Base-by-base conservation (phyloP, 73 alveolate species). In the Stentor roeselii region DNA sequence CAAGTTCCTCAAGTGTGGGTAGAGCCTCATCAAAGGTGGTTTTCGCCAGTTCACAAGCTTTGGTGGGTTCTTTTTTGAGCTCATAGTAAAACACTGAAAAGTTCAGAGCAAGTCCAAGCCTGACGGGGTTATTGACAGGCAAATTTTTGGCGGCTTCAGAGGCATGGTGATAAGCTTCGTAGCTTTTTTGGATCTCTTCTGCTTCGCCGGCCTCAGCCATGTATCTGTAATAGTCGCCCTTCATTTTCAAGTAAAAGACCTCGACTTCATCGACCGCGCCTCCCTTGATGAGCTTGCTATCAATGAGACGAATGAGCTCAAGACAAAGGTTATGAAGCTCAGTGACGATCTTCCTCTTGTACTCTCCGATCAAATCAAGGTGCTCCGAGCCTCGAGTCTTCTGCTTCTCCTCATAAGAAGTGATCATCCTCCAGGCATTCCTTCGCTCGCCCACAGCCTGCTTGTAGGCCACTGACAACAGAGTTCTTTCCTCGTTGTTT, bases 171-270 rank as follows among this genome's bases (percentile, higher is more conserved):
- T n/a, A n/a, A n/a, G n/a, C n/a, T n/a, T n/a, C n/a, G 35, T 84
- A 78, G 4, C 91, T 95, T 84, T 87, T 90, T 78, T 90, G 90
- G 76, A 89, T 89, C 85, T 78, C 67, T 39, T 74, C 93, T 38
- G 90, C 95, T 58, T 61, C 60, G 31, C 92, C 96, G 86, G 78
- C 76, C 86, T 92, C 97, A 2, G 92, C 89, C 4, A 92, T 88
- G 84, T 90, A 92, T 86, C 97, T 88, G 85, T 90, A 87, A 59
- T 88, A 91, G 83, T 93, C 98, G 3, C 93, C 98, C 77, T 89
- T 92, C 88, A 93, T 87, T 83, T 93, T 93, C 50, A 86, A 77
- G 85, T 83, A 93, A 91, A 88, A 93, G 35, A 92, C 87, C 82
- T 93, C 91, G 32, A 91, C 77, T 77, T 90, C 95, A 39, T 50